Percentiles rank a stretch among this genome's conserved stretches.
Conservation (phyloP, 768 basidiomycete species). For the Russula virescens region DNA sequence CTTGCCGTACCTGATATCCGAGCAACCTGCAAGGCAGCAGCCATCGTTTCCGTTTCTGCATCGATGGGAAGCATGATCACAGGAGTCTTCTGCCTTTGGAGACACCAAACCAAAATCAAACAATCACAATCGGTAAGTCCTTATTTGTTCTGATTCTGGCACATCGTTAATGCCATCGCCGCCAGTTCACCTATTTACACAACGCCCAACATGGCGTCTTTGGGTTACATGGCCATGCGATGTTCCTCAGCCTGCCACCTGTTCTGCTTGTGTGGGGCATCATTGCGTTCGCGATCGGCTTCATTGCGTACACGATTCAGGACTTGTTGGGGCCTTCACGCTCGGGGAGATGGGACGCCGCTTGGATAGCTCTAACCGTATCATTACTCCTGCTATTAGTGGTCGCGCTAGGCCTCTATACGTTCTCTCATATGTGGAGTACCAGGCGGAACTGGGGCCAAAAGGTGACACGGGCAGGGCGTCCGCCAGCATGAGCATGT, state of each 20-base stretch:
- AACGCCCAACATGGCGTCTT: conserved; percentile 42
- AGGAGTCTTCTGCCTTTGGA: conserved; percentile 53
- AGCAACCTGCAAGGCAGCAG: conserved; percentile 29
- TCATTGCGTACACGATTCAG: conserved; percentile 42
- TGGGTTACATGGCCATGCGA: conserved; percentile 45
- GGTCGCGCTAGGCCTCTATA: conserved; percentile 40
- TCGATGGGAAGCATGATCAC: conserved; percentile 52
- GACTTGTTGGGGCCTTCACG: conserved; percentile 27
- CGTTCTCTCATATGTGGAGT: conserved; percentile 47
- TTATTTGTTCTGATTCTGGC: not conserved
- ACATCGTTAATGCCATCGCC: not conserved
- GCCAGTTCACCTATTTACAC: conserved; percentile 49
- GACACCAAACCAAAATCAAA: conserved; percentile 44
- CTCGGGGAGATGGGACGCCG: conserved; percentile 30
- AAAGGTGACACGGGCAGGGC: not conserved
- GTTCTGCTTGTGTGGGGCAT: conserved; percentile 54
- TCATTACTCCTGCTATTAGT: conserved; percentile 38
- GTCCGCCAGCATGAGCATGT: not conserved
- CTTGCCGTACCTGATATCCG: conserved; percentile 41
- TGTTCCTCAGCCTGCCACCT: conserved; percentile 47
- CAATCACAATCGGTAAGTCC: conserved; percentile 38
- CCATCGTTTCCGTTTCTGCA: conserved; percentile 43
- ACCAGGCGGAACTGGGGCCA: conserved; percentile 19
- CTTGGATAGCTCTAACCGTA: conserved; percentile 38
- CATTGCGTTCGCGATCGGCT: conserved; percentile 41